Conservation (phyloP, 139 green algal species). For the Coelastrella sp. region DNA sequence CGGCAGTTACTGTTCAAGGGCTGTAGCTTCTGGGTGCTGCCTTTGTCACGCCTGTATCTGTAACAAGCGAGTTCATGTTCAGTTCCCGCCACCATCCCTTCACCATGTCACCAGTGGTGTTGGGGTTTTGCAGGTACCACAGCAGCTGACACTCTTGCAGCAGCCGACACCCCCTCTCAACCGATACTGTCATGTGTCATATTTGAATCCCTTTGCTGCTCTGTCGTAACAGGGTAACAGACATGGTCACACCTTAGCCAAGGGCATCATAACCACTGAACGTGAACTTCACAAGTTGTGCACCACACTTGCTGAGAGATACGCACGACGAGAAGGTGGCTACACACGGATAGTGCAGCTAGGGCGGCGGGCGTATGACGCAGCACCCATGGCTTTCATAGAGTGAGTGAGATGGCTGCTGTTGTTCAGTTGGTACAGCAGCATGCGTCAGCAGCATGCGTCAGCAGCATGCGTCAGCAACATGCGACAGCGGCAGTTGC, state of each 20-base stretch:
- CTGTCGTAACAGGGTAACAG: conserved; percentile 75
- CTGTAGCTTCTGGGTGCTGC: too few relatives aligned
- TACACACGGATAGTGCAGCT: conserved; percentile 88
- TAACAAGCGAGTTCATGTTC: too few relatives aligned
- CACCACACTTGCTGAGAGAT: conserved; percentile 85
- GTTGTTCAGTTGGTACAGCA: background rate
- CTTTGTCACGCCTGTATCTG: too few relatives aligned
- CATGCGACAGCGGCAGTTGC: background rate
- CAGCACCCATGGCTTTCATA: conserved; percentile 92
- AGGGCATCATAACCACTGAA: conserved; percentile 81
- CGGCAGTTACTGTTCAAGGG: too few relatives aligned
- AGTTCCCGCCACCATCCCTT: too few relatives aligned
- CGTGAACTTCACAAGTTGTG: conserved; percentile 91
- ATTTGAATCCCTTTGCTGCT: background rate
- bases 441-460: background rate
- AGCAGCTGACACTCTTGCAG: too few relatives aligned
- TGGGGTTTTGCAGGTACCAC: too few relatives aligned
- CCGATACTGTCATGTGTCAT: background rate
- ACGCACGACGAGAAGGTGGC: conserved; percentile 86
- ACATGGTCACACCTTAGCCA: conserved; percentile 64
- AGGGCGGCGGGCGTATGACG: conserved; percentile 76
- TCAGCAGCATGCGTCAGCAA: background rate
- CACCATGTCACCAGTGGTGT: too few relatives aligned
- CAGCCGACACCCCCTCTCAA: background rate
- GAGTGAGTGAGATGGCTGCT: conserved; percentile 74